Conservation (phyloP, 805 yeast genomes). For the Yarrowia sp. region DNA sequence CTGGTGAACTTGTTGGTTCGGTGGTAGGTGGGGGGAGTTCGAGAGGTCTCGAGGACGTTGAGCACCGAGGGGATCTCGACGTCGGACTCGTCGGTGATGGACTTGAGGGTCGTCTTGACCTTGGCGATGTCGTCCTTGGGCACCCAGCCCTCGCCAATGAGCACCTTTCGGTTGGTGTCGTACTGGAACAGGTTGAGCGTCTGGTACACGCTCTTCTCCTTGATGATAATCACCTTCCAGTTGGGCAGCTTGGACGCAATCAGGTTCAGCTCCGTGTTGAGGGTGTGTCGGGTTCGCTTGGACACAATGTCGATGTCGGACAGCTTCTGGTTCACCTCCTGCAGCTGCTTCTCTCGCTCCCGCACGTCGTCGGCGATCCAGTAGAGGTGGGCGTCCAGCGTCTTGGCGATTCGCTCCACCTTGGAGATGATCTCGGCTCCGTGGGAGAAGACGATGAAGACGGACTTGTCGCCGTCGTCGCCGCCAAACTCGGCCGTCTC, state of each 20-base stretch:
- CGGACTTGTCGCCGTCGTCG: conserved; percentile 72
- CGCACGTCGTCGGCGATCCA: conserved; percentile 52
- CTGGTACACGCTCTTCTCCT: conserved; percentile 81
- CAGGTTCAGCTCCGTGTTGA: conserved; percentile 73
- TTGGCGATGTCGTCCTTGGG: conserved; percentile 71
- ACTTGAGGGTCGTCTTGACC: conserved; percentile 66
- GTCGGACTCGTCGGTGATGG: conserved; percentile 52
- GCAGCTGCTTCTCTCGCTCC: conserved; percentile 41
- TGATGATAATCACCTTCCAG: conserved; percentile 67
- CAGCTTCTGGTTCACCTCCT: conserved; percentile 48
- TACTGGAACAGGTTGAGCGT: conserved; percentile 76
- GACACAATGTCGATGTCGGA: conserved; percentile 59
- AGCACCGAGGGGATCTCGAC: conserved; percentile 49
- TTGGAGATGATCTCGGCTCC: conserved; percentile 72
- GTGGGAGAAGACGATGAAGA: conserved; percentile 88
- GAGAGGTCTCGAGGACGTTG: conserved; percentile 65
- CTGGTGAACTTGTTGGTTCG: conserved; percentile 90
- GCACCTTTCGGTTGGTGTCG: conserved; percentile 78
- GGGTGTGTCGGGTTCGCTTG: conserved; percentile 62
- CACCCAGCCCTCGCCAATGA: conserved; percentile 96
- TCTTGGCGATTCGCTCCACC: conserved; percentile 80
- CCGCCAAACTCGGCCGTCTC: conserved; percentile 70
- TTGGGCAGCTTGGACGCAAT: conserved; percentile 69
- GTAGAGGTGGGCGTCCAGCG: conserved; percentile 79
- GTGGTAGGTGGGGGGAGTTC: conserved; percentile 92